phyloP scores from a whole-genome alignment of 2,329 filamentous ascomycete genomes.

The Aspergillus candidus region DNA sequence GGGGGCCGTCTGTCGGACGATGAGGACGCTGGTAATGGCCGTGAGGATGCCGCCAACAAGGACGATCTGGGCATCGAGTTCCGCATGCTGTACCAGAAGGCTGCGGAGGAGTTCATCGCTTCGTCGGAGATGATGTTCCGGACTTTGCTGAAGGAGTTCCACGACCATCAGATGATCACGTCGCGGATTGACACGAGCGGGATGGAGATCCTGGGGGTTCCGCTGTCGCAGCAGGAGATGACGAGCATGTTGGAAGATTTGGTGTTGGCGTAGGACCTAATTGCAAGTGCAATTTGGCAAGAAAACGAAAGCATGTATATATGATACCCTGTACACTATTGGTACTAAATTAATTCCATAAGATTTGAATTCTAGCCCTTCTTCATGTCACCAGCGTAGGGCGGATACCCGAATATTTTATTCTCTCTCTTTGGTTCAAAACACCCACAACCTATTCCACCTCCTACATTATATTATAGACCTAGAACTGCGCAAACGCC shows the following conservation, averaged over 20 bases:
- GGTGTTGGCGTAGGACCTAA: conserved; percentile 28
- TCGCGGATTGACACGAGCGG: conserved; percentile 79
- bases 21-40: conserved; percentile 37
- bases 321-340: conserved; percentile 31
- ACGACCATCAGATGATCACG: conserved; percentile 96
- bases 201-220: conserved; percentile 77
- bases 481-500: conserved; percentile 40
- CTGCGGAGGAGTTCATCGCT: conserved; percentile 93
- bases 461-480: not conserved
- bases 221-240: conserved; percentile 80
- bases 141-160: conserved; percentile 91
- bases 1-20: conserved; percentile 46
- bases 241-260: conserved; percentile 81
- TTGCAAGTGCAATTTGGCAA: conserved; percentile 1
- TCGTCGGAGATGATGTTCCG: conserved; percentile 94
- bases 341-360: not conserved
- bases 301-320: conserved; percentile 13
- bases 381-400: not conserved
- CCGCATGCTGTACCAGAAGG: conserved; percentile 85
- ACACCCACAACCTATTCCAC: not conserved
- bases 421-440: not conserved
- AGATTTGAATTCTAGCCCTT: not conserved
- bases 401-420: not conserved
- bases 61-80: conserved; percentile 72
- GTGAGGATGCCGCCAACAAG: conserved; percentile 12